phyloP scores from a whole-genome alignment of 2,329 filamentous ascomycete species.

The Colletotrichum tropicicola region DNA sequence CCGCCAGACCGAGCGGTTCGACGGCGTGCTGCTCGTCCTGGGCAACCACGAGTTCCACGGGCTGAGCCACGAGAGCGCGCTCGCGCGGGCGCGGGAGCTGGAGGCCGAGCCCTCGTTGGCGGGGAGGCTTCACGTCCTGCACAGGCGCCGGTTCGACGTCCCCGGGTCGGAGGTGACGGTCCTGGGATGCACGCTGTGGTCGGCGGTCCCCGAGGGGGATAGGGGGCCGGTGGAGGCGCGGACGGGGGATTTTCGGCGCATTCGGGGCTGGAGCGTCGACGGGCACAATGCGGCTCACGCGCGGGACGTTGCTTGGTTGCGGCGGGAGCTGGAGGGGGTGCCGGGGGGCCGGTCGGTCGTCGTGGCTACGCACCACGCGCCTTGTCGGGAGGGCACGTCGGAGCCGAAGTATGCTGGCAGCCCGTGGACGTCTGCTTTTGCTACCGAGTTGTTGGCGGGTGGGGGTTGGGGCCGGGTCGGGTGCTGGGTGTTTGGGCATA shows the following conservation, averaged over 20 bases:
- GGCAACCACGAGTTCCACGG: conserved; percentile 66
- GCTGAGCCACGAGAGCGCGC: conserved; percentile 45
- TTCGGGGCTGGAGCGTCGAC: conserved; percentile 59
- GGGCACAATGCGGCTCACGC: conserved; percentile 58
- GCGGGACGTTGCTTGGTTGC: conserved; percentile 60
- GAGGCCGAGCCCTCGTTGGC: conserved; percentile 46
- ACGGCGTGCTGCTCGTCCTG: conserved; percentile 55
- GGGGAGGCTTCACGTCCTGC: conserved; percentile 52
- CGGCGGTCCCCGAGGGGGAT: conserved; percentile 51
- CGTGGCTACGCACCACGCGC: conserved; percentile 67
- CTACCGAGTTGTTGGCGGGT: conserved; percentile 52
- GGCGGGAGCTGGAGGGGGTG: not conserved
- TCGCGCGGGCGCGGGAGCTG: conserved; percentile 47
- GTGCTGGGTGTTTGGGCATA: conserved; percentile 59
- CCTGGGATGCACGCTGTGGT: conserved; percentile 68
- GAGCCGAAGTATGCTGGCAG: conserved; percentile 56
- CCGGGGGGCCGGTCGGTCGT: conserved; percentile 45
- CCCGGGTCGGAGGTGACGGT: conserved; percentile 54
- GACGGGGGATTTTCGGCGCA: conserved; percentile 63
- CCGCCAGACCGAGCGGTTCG: conserved; percentile 49
- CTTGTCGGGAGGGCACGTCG: conserved; percentile 57
- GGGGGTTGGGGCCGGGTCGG: conserved; percentile 42
- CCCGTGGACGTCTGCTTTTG: conserved; percentile 59
- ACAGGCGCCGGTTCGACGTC: conserved; percentile 51
- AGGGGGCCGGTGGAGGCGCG: conserved; percentile 49